Base-by-base conservation (phyloP, 23 red algal genomes). In the Gracilaria vermiculophylla region DNA sequence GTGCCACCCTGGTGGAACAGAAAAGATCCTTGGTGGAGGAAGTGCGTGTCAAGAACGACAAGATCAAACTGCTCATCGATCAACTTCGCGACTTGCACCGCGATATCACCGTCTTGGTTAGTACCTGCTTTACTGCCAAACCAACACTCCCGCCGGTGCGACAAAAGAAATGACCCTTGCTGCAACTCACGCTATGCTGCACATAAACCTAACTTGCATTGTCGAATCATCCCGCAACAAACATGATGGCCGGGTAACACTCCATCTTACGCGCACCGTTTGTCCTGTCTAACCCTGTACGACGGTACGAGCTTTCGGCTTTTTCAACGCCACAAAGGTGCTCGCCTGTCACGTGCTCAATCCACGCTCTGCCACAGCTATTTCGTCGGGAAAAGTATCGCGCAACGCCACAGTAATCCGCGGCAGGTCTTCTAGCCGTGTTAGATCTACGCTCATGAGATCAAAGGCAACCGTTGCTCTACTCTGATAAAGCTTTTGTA, bases 401-500 rank as follows among this genome's bases (percentile, higher is more conserved):
- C 71, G 35, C 55, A 80, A 9, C 10, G 86, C 86, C 24, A 61
- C 37, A 21, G 81, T 67, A 3, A 77, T 69, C 24, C 53, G 19
- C 20, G 95, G 95, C 27, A 97, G 32, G 15, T 81, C 86, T 45
- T 76, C 76, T 39, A 97, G 73, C 33, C 87, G 55, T 53, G 70
- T 66, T 16, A 92, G 93, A 50, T 92, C 73, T 31, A 97, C 95
- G 56, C 80, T 31, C 89, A 97, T 89, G 20, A 93, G 70, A 80
- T 97, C 95, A 85, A 93, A 97, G 14, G 95, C 95, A 34, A 97
- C 60, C 23, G 76, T 58, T 32, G 82, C 92, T 45, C 81, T 64
- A 13, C 29, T 37, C 16, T 74, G 23, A n/a, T 61, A 35, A 65
- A 95, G 53, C 57, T 71, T 58, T 55, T 47, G 45, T 35, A 93